Conservation (phyloP, 495 filamentous ascomycete genomes). For the Tetracladium setigerum region DNA sequence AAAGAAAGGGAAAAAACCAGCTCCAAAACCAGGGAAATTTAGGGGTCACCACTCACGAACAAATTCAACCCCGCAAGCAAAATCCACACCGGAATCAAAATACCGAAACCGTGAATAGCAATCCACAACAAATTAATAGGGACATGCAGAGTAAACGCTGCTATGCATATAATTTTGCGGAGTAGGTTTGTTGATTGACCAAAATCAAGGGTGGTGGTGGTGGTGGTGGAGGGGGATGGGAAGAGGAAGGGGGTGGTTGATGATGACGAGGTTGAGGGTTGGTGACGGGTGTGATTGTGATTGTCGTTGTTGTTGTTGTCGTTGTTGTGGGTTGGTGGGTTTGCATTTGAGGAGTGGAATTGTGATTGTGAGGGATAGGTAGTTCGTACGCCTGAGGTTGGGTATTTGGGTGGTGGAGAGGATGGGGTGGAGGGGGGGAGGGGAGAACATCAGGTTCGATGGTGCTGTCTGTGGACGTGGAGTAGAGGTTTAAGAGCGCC, state of each 20-base stretch:
- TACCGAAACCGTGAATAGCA: conserved; percentile 2
- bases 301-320: neutral
- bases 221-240: neutral
- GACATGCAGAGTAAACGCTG: conserved; percentile 5
- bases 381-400: no score
- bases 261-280: neutral
- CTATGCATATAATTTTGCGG: neutral
- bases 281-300: neutral
- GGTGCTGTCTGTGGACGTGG: neutral
- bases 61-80: conserved; percentile 3
- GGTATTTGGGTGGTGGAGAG: neutral
- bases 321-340: no score
- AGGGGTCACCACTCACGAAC: no score
- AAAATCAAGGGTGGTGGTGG: neutral
- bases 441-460: conserved; percentile 1
- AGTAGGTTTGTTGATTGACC: neutral
- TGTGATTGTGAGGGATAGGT: no score
- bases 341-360: no score
- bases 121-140: conserved; percentile 8
- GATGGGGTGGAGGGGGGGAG: neutral
- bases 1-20: no score
- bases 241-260: neutral
- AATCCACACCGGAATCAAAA: neutral
- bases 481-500: conserved; percentile 1
- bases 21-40: no score